Evolutionary conservation across 768 basidiomycete species (phyloP).

Genomic region (Gymnopilus dilepis): DNA sequence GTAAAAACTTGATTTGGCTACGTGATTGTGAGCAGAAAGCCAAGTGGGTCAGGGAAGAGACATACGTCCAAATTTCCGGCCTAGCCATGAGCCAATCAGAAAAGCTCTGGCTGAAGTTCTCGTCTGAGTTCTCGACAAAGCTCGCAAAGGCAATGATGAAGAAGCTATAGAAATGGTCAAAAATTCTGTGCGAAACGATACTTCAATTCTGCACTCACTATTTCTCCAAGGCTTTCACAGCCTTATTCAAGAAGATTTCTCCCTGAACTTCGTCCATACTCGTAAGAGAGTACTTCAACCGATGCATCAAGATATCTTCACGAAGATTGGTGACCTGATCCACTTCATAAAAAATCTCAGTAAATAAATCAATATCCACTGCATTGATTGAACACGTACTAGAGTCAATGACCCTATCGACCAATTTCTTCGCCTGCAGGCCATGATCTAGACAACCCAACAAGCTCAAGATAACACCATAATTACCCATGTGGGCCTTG

Average conservation of each 20-base stretch:
- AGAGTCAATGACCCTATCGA: conserved; percentile 88
- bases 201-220: conserved; percentile 53
- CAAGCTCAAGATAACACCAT: conserved; percentile 88
- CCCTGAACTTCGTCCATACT: conserved; percentile 70
- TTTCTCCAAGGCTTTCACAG: conserved; percentile 82
- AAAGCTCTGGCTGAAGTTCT: conserved; percentile 68
- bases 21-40: conserved; percentile 2
- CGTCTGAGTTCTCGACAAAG: conserved; percentile 72
- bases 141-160: conserved; percentile 94
- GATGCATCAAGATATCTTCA: conserved; percentile 83
- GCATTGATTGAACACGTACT: conserved; percentile 28
- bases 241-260: conserved; percentile 64
- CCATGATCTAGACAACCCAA: conserved; percentile 94
- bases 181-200: neutral
- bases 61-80: conserved; percentile 94
- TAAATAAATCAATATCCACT: neutral
- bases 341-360: conserved; percentile 47
- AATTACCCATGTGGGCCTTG: conserved; percentile 92
- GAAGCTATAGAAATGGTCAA: conserved; percentile 57
- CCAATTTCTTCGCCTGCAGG: conserved; percentile 81
- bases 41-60: conserved; percentile 5
- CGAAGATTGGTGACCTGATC: conserved; percentile 92
- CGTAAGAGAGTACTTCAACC: conserved; percentile 86
- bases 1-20: conserved; percentile 83
- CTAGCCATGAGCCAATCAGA: conserved; percentile 87